Evolutionary conservation across 768 basidiomycete genomes (phyloP).

Genomic region (Termitomyces sp.): DNA sequence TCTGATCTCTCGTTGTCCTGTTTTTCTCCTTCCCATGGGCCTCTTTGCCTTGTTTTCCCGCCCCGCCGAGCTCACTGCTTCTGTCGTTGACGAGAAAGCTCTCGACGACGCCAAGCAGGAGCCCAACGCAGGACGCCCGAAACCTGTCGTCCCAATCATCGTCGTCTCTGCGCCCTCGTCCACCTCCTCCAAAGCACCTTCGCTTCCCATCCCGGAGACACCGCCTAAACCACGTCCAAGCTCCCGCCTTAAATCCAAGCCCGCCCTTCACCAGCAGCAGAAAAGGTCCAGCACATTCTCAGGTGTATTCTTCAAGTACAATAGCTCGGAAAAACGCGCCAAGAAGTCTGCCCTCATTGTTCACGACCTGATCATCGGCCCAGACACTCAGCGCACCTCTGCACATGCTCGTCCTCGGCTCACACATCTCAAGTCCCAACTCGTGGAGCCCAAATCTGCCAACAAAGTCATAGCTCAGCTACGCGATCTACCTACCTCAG

Average conservation of each 20-base stretch:
- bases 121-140: neutral
- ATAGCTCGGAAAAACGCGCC: conserved; percentile 51
- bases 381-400: conserved; percentile 29
- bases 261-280: conserved; percentile 21
- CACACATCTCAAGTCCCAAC: conserved; percentile 61
- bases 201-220: conserved; percentile 11
- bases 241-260: neutral
- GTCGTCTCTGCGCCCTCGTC: conserved; percentile 13
- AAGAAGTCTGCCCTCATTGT: conserved; percentile 58
- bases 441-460: conserved; percentile 62
- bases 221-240: neutral
- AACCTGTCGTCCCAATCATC: conserved; percentile 1
- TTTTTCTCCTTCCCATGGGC: conserved; percentile 16
- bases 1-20: neutral
- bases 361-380: conserved; percentile 67
- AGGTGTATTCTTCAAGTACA: conserved; percentile 30
- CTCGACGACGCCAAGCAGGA: neutral
- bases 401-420: conserved; percentile 46
- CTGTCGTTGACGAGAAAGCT: neutral
- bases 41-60: conserved; percentile 20
- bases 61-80: conserved; percentile 5
- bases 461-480: conserved; percentile 71
- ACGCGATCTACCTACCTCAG: conserved; percentile 49
- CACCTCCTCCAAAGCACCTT: conserved; percentile 30
- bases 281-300: conserved; percentile 30